A percentile compares a stretch with the other conserved stretches of the same genome.
phyloP scores from a whole-genome alignment of 352 stramenopile genomes.

The Phytophthora litchii region DNA sequence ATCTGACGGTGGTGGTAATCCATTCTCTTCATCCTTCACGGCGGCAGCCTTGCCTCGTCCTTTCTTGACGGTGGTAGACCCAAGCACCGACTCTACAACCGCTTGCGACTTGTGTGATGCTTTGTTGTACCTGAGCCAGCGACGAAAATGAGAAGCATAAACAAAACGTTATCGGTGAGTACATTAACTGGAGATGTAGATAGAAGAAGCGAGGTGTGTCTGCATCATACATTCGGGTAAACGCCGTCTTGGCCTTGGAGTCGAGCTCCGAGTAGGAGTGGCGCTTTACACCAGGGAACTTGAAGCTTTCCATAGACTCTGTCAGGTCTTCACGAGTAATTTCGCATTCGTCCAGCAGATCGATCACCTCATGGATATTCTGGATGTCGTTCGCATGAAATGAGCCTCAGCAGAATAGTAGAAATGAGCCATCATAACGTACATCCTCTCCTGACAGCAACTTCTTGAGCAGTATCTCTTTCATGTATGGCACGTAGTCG shows the following conservation, averaged over 20 bases:
- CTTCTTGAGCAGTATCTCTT: slow-evolving; percentile 87
- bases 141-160: slow-evolving; percentile 1
- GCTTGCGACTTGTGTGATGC: slow-evolving; percentile 93
- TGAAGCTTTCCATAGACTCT: slow-evolving; percentile 95
- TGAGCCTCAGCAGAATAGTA: neutral
- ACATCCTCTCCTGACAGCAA: slow-evolving; percentile 79
- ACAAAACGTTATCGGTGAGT: slow-evolving; percentile 3
- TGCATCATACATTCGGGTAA: slow-evolving; percentile 87
- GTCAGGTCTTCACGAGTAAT: slow-evolving; percentile 97
- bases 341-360: slow-evolving; percentile 96
- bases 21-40: slow-evolving; percentile 49
- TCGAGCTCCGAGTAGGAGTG: slow-evolving; percentile 83
- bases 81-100: slow-evolving; percentile 86
- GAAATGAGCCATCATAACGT: slow-evolving; percentile 13
- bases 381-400: slow-evolving; percentile 17
- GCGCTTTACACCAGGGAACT: slow-evolving; percentile 77
- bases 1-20: slow-evolving; percentile 60
- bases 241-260: slow-evolving; percentile 91
- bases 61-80: slow-evolving; percentile 77
- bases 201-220: neutral
- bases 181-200: neutral
- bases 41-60: slow-evolving; percentile 55
- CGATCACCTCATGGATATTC: slow-evolving; percentile 91
- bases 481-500: slow-evolving; percentile 91
- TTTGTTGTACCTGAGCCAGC: slow-evolving; percentile 88